Evolutionary conservation across 768 basidiomycete species (phyloP).

Genomic region (Mycena maculata): DNA sequence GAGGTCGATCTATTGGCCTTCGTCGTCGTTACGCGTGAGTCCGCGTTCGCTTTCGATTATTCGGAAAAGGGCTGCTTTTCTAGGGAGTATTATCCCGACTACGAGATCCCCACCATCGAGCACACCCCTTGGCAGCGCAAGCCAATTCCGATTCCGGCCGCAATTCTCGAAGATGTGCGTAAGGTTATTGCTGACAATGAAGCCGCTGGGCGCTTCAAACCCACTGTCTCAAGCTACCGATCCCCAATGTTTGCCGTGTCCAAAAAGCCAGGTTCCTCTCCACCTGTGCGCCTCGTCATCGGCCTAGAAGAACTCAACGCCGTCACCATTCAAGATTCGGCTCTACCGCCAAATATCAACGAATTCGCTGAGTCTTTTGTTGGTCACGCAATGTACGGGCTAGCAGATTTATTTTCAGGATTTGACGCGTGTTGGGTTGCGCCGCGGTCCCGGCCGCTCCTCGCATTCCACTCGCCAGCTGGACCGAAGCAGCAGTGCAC

Average conservation of each 20-base stretch:
- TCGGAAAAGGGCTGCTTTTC: constrained; percentile 39
- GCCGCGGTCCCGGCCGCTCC: constrained; percentile 37
- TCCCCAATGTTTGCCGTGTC: constrained; percentile 39
- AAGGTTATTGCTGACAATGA: constrained; percentile 38
- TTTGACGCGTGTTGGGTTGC: constrained; percentile 12
- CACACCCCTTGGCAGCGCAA: constrained; percentile 40
- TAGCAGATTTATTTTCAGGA: no score
- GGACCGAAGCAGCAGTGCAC: constrained; percentile 27
- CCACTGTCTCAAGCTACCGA: constrained; percentile 37
- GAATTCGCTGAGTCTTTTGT: constrained; percentile 36
- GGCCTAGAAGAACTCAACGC: constrained; percentile 49
- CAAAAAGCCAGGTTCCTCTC: constrained; percentile 41
- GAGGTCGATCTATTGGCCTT: constrained; percentile 35
- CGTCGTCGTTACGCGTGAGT: constrained; percentile 25
- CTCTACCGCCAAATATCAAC: constrained; percentile 39
- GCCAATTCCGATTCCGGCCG: constrained; percentile 37
- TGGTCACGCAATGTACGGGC: constrained; percentile 37
- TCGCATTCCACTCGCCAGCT: constrained; percentile 22
- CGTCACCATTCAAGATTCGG: constrained; percentile 43
- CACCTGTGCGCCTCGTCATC: constrained; percentile 43
- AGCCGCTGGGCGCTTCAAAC: constrained; percentile 38
- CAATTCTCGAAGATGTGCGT: constrained; percentile 34
- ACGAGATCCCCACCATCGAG: constrained; percentile 37
- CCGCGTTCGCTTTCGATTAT: constrained; percentile 39
- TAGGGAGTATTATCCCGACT: constrained; percentile 39